Evolutionary conservation across 306 rosid genomes (phyloP).

Genomic region (Cicer pinnatifidum): DNA sequence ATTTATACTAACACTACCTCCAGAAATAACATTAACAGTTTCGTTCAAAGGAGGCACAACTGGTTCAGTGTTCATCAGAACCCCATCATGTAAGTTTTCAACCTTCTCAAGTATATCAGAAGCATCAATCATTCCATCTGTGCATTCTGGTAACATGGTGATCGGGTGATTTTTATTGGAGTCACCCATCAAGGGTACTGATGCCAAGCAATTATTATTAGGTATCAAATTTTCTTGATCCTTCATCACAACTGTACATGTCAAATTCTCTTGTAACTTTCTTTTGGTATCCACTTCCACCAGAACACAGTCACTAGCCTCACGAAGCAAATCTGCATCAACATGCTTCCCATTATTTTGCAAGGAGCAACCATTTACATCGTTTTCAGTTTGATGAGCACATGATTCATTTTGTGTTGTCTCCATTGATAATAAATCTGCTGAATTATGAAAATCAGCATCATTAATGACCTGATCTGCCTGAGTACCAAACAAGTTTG

Average conservation of each 20-base stretch:
- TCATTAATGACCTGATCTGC: conserved; percentile 66
- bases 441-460: conserved; percentile 57
- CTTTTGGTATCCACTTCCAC: conserved; percentile 55
- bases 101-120: conserved; percentile 58
- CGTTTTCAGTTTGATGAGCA: conserved; percentile 45
- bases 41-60: conserved; percentile 49
- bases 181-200: conserved; percentile 33
- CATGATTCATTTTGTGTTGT: conserved; percentile 43
- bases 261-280: conserved; percentile 49
- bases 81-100: conserved; percentile 61
- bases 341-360: conserved; percentile 47
- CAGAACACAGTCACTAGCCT: conserved; percentile 53
- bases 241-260: conserved; percentile 36
- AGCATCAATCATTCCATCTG: conserved; percentile 52
- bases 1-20: conserved; percentile 45
- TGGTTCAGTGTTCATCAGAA: conserved; percentile 59
- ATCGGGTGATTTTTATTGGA: conserved; percentile 43
- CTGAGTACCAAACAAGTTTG: conserved; percentile 57
- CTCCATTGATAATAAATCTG: conserved; percentile 48
- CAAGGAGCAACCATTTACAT: conserved; percentile 50
- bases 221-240: conserved; percentile 53
- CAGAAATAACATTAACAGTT: conserved; percentile 53
- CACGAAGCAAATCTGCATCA: conserved; percentile 46
- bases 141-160: conserved; percentile 50
- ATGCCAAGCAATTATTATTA: conserved; percentile 48